Evolutionary conservation across 805 yeast species (phyloP), one percentile per base, ranked within the genome.

Genomic region (Lachancea nothofagi): DNA sequence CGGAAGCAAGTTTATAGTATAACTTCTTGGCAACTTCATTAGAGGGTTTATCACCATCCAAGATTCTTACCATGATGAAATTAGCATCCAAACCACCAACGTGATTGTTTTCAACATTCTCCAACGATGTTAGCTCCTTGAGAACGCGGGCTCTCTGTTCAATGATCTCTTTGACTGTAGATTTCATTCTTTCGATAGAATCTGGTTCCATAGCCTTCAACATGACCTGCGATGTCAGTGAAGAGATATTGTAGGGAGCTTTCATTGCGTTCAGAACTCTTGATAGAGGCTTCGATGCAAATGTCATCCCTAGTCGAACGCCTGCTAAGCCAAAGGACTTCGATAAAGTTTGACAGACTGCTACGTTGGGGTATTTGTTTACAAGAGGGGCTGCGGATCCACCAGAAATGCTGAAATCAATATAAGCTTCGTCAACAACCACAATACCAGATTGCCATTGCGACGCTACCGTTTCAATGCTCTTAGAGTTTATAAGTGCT

Each of bases 241-340:
- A 74, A 7, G 96, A 85, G 42, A 93, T 84, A 61, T 90, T 93
- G 65, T 93, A 93, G 2, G 98, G 98, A 26, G 95, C 96, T 59
- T 93, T 93, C 83, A 90, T 81, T 18, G 94, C 77, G 60, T 93
- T 93, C 52, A 93, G 65, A 35, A 84, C 74, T 4, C 61, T 52
- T 0, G 96, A 74, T 33, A 93, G 66, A 45, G 73, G 75, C 10
- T 69, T 65, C 13, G 73, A 66, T 3, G 89, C 72, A 54, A 60
- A 90, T 1, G 96, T 80, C 44, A 88, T 68, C 19, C 98, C 98
- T 30, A 90, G 62, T 52, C 98, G 75, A 36, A 89, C 82, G 32
- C 97, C 97, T 3, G 98, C 98, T 39, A 93, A 74, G 14, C 98
- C 98, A 65, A 93, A 93, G 0, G 97, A 82, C 58, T 93, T 93